phyloP scores from a whole-genome alignment of 306 rosid species.

The Coriaria nepalensis region DNA sequence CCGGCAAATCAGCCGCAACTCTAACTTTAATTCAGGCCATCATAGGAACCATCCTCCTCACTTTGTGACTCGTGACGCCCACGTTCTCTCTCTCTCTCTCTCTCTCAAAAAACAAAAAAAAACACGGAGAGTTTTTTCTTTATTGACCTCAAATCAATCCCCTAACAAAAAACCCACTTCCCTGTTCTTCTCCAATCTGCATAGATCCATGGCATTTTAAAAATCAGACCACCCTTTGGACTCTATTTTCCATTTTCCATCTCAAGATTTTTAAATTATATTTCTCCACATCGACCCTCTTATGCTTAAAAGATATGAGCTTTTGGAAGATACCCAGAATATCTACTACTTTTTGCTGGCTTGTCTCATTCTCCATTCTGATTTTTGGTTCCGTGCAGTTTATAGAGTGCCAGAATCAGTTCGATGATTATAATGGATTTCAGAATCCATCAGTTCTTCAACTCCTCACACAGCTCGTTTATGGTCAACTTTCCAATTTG shows the following conservation, averaged over 20 bases:
- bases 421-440: slow-evolving; percentile 32
- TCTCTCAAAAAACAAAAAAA: background rate
- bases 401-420: slow-evolving; percentile 35
- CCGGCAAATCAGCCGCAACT: no score
- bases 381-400: slow-evolving; percentile 28
- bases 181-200: no score
- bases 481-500: slow-evolving; percentile 47
- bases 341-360: slow-evolving; percentile 2
- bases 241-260: background rate
- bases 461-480: slow-evolving; percentile 45
- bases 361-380: slow-evolving; percentile 17
- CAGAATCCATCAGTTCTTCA: slow-evolving; percentile 59
- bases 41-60: no score
- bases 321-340: slow-evolving; percentile 13
- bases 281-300: background rate
- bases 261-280: background rate
- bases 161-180: slow-evolving; percentile 6
- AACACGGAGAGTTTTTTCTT: no score
- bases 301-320: slow-evolving; percentile 15
- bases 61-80: slow-evolving; percentile 16
- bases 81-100: slow-evolving; percentile 2
- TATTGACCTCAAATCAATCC: slow-evolving; percentile 6
- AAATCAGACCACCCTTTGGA: slow-evolving; percentile 3
- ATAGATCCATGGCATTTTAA: no score
- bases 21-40: no score